Evolutionary conservation across 352 stramenopile species (phyloP), one percentile per base, ranked within the genome.

Genomic region (Globisporangium irregulare): DNA sequence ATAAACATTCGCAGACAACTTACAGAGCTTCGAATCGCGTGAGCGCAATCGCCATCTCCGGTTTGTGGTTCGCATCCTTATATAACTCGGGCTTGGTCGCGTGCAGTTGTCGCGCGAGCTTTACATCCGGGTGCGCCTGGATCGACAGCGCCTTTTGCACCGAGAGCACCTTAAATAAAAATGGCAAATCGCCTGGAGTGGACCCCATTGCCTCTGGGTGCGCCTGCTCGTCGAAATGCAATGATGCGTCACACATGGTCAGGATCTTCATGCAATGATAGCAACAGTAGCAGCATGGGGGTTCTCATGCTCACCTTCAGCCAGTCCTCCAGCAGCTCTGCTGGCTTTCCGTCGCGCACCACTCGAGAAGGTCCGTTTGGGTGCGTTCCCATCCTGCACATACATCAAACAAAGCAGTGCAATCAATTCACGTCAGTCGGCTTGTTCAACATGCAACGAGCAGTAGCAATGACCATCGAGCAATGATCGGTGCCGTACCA

Each of bases 61-160:
- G 98, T 76, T 99, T 99, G 84, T 99, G 98, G 77, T 99, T 99
- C 22, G 90, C 63, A 72, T 99, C 98, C 68, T 98, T 98, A 82
- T 99, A 99, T 10, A 96, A 79, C 6, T 95, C 65, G 6, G 98
- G 98, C 67, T 96, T 93, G 14, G 86, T 88, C 8, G 72, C 75
- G 57, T 97, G 91, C 57, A 98, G 70, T 54, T 90, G 69, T 6
- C 86, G 75, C 12, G 92, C 92, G n/a, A 97, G 71, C 22, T 74
- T 73, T 46, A 86, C 84, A 64, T 98, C 90, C 3, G 92, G 92
- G 62, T 98, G 93, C 12, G 90, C 81, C 81, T 99, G 98, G 77
- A 99, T 99, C 18, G 91, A 98, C 8, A 99, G 79, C 8, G 97
- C 97, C 69, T 99, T 99, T n/a, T 92, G 83, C 25, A 99, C 97